Percentiles rank a stretch among this genome's conserved stretches.
These are phyloP conservation scores for Fusarium tanahbumbuense DNA, from an alignment of 2,329 filamentous ascomycete species.

Conservation along the genomic window DNA sequence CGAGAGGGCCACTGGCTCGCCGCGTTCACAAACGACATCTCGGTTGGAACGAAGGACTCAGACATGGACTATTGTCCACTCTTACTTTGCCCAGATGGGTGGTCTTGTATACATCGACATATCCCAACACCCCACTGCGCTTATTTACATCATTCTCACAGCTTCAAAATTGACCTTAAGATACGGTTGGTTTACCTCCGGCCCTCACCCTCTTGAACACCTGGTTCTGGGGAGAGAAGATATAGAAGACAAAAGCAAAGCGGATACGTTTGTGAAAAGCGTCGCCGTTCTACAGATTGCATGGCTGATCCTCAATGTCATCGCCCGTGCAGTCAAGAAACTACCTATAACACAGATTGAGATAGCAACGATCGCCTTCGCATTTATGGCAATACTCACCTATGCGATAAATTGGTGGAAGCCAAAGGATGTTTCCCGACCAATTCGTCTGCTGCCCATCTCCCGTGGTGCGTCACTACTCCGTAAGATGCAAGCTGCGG, in stretches of 20 bases:
- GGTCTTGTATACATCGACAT: neutral
- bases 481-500: too few species aligned
- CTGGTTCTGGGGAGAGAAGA: neutral
- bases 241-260: neutral
- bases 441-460: neutral
- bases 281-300: neutral
- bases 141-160: too few species aligned
- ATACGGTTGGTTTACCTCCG: too few species aligned
- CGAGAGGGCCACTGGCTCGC: too few species aligned
- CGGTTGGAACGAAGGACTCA: too few species aligned
- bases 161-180: neutral
- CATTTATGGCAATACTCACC: fast-evolving
- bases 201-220: neutral
- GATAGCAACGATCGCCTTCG: neutral
- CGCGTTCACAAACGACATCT: too few species aligned
- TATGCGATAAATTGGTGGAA: neutral
- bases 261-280: neutral
- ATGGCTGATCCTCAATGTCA: neutral
- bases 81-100: neutral
- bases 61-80: neutral
- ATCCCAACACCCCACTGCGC: too few species aligned
- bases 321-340: neutral
- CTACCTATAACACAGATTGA: neutral
- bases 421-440: neutral
- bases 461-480: too few species aligned